These are phyloP conservation scores for Parastagonospora nodorum DNA, from an alignment of 2,329 filamentous ascomycete species.

Conservation along the genomic window DNA sequence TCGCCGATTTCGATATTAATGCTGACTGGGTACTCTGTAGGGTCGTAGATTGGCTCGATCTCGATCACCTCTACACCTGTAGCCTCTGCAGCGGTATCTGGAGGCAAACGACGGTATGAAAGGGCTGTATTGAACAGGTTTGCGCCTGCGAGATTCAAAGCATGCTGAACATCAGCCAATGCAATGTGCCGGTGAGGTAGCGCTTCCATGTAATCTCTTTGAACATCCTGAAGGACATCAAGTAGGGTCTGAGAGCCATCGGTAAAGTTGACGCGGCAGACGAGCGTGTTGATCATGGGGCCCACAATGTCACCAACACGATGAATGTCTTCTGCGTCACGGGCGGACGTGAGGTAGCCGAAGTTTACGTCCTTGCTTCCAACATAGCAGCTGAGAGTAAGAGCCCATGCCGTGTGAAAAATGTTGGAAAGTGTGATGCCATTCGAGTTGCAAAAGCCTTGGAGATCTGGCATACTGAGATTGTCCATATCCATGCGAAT, in stretches of 20 bases:
- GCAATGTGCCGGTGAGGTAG: slow-evolving; percentile 51
- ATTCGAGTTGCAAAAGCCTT: slow-evolving; percentile 48
- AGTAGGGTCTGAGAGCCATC: slow-evolving; percentile 38
- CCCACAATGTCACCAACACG: slow-evolving; percentile 52
- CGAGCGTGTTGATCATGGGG: slow-evolving; percentile 54
- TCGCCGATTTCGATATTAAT: slow-evolving; percentile 56
- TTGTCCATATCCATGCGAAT: slow-evolving; percentile 36
- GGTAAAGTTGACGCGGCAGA: slow-evolving; percentile 50
- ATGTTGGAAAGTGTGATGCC: slow-evolving; percentile 57
- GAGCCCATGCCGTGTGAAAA: slow-evolving; percentile 49
- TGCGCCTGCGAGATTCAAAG: slow-evolving; percentile 36
- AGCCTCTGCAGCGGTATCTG: slow-evolving; percentile 25
- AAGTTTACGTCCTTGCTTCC: slow-evolving; percentile 49
- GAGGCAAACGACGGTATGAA: slow-evolving; percentile 53
- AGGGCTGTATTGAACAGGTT: slow-evolving; percentile 56
- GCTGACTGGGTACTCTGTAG: slow-evolving; percentile 54
- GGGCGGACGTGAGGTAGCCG: slow-evolving; percentile 50
- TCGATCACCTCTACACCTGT: slow-evolving; percentile 47
- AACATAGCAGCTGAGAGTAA: slow-evolving; percentile 46
- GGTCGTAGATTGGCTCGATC: slow-evolving; percentile 48
- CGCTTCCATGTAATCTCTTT: slow-evolving; percentile 54
- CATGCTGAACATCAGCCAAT: slow-evolving; percentile 55
- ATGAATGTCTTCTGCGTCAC: slow-evolving; percentile 48
- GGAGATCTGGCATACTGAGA: slow-evolving; percentile 32
- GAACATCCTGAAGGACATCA: slow-evolving; percentile 49